Evolutionary conservation across 129 eudicot genomes (phyloP), one percentile per base, ranked within the genome.

Genomic region (Flaveria brownii): DNA sequence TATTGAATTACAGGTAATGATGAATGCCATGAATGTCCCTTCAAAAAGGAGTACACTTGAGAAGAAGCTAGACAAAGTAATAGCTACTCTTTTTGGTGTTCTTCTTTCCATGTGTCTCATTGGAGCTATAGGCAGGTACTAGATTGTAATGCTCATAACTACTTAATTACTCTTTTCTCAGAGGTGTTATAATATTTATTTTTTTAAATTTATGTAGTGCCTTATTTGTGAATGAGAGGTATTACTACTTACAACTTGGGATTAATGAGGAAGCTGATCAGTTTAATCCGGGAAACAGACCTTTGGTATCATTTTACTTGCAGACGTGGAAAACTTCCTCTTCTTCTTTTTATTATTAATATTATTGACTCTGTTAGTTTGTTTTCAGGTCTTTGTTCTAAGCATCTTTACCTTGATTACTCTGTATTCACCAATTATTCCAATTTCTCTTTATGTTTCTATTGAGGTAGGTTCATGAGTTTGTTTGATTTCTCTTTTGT

Each of bases 21-120:
- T 94, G 99, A 94, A 94, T 82, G 82, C 97, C 73, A 94, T 94
- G 99, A 94, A 94, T 71, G 93, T 94, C 49, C 99, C 97, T 71
- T 94, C 97, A 10, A 91, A 94, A 85, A 86, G 99, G 80, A 94
- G 99, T 82, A 91, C 97, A 46, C 86, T 94, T 63, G 99, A 94
- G 73, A 87, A 84, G 87, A 91, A 94, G 81, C 97, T 94, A 30
- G 98, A 91, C 88, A 89, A 89, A 86, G 88, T 94, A 74, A 94
- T 94, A 20, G 87, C 91, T 46, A 76, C 92, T 73, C 89, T 91
- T 47, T 94, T 94, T 79, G 82, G 84, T 49, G 84, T 84, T 87
- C 96, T 94, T 51, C 88, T 94, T 72, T 81, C 81, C 49, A 82
- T 94, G 92, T 94, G 97, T 75, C 81, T 94, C 76, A 78, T 94